These are phyloP conservation scores for Buxus sempervirens DNA, from an alignment of 164 flowering plant species.

Conservation along the genomic window DNA sequence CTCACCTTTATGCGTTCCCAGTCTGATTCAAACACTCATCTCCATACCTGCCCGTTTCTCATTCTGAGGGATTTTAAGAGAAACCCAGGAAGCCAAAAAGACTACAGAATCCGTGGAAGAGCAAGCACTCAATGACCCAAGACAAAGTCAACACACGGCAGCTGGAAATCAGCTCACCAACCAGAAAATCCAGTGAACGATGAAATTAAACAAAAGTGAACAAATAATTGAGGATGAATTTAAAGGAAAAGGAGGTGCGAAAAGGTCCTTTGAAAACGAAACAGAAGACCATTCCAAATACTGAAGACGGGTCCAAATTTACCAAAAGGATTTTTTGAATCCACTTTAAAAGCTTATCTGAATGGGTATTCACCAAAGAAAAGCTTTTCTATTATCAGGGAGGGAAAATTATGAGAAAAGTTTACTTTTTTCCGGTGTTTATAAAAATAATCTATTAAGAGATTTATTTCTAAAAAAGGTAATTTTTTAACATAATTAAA, in stretches of 20 bases:
- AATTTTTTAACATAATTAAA: too few species aligned
- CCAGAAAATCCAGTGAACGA: conserved; percentile 9
- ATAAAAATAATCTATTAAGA: too few species aligned
- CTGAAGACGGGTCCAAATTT: too few species aligned
- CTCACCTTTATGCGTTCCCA: conserved; percentile 7
- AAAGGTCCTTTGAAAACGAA: conserved; percentile 9
- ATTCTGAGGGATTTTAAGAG: neutral
- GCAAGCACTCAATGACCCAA: conserved; percentile 37
- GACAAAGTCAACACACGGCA: conserved; percentile 39
- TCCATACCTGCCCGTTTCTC: neutral
- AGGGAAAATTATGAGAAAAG: too few species aligned
- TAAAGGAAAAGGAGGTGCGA: neutral
- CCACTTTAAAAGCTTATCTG: too few species aligned
- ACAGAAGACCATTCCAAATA: neutral
- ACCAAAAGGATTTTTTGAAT: too few species aligned
- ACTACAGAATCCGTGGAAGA: conserved; percentile 3
- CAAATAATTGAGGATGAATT: neutral
- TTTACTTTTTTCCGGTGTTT: too few species aligned
- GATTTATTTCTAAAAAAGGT: too few species aligned
- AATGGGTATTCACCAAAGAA: too few species aligned
- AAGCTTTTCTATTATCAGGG: too few species aligned
- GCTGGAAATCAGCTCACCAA: conserved; percentile 39
- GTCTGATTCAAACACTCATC: neutral
- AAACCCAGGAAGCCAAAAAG: conserved; percentile 11
- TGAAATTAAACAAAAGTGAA: neutral